A percentile compares a stretch with the other conserved stretches of the same genome.
phyloP scores from a whole-genome alignment of 2,329 filamentous ascomycete genomes.

The Rasamsonia emersonii region DNA sequence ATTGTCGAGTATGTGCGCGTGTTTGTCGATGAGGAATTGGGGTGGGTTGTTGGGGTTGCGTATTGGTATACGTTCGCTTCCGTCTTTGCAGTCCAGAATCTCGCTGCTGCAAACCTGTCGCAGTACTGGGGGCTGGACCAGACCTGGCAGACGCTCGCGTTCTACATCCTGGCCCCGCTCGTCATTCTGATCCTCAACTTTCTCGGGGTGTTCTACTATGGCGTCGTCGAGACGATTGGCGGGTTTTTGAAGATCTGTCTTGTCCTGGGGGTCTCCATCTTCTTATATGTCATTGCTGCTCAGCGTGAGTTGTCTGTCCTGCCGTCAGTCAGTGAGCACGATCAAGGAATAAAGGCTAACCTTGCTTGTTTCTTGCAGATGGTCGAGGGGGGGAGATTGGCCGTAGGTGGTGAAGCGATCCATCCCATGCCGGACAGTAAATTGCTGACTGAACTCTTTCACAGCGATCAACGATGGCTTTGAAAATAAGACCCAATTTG shows the following conservation, averaged over 20 bases:
- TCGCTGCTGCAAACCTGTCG: conserved; percentile 7
- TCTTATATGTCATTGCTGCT: conserved; percentile 3
- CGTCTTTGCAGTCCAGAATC: conserved; percentile 11
- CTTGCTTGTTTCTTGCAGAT: conserved; percentile 1
- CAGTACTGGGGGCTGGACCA: conserved; percentile 9
- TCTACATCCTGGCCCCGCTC: conserved; percentile 1
- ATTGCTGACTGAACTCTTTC: conserved; percentile 6
- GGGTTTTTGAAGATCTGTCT: conserved; percentile 6
- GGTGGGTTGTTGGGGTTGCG: conserved; percentile 14
- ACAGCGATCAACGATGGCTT: conserved; percentile 3
- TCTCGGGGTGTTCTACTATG: conserved; percentile 3
- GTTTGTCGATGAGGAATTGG: conserved; percentile 21
- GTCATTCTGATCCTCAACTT: conserved; percentile 2
- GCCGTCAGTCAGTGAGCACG: neutral
- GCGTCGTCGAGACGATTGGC: conserved; percentile 6
- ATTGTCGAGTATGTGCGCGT: conserved; percentile 18
- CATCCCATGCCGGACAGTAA: conserved; percentile 1
- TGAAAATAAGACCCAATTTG: conserved; percentile 11
- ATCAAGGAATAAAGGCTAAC: conserved; percentile 1
- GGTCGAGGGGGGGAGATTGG: conserved; percentile 3
- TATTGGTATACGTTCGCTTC: conserved; percentile 17
- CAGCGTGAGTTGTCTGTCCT: conserved; percentile 1
- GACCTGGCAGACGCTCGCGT: neutral
- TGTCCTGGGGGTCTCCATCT: conserved; percentile 1
- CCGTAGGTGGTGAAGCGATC: conserved; percentile 3